Conservation (phyloP, 2,329 filamentous ascomycete genomes). For the Alternaria triticina region DNA sequence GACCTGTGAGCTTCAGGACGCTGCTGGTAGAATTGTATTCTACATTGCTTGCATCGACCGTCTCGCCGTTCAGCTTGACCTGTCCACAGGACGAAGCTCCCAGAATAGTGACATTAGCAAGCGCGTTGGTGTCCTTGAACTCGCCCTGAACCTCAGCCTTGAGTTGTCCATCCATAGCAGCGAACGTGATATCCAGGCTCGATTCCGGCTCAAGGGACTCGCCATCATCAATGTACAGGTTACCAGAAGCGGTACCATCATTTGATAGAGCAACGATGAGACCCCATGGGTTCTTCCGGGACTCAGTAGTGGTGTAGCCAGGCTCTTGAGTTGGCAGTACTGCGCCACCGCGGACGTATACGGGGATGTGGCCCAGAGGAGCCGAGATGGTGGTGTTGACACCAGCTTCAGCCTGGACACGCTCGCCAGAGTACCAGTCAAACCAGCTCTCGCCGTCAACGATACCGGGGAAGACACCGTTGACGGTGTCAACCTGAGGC, state of each 20-base stretch:
- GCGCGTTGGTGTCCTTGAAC: constrained; percentile 63
- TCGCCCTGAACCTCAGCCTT: constrained; percentile 57
- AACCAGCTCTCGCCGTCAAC: constrained; percentile 70
- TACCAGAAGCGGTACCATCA: constrained; percentile 63
- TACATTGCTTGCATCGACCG: constrained; percentile 54
- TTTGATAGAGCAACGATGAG: constrained; percentile 67
- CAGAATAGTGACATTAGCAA: constrained; percentile 69
- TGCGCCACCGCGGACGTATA: constrained; percentile 72
- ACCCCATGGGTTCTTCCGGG: constrained; percentile 69
- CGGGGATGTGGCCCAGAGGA: constrained; percentile 72
- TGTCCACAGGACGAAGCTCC: constrained; percentile 57
- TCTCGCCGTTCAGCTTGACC: constrained; percentile 56
- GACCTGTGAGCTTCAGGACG: constrained; percentile 58
- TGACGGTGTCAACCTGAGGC: constrained; percentile 66
- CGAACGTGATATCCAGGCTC: constrained; percentile 63
- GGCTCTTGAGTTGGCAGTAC: constrained; percentile 73
- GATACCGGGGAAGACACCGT: constrained; percentile 73
- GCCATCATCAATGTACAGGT: constrained; percentile 77
- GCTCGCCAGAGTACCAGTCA: constrained; percentile 76
- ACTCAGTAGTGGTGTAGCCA: constrained; percentile 69
- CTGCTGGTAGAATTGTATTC: constrained; percentile 56
- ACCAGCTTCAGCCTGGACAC: constrained; percentile 58
- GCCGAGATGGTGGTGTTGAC: constrained; percentile 67
- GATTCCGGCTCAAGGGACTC: constrained; percentile 66
- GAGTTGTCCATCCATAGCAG: constrained; percentile 53